phyloP scores from a whole-genome alignment of 495 filamentous ascomycete species.

The Penicillium argentinense region DNA sequence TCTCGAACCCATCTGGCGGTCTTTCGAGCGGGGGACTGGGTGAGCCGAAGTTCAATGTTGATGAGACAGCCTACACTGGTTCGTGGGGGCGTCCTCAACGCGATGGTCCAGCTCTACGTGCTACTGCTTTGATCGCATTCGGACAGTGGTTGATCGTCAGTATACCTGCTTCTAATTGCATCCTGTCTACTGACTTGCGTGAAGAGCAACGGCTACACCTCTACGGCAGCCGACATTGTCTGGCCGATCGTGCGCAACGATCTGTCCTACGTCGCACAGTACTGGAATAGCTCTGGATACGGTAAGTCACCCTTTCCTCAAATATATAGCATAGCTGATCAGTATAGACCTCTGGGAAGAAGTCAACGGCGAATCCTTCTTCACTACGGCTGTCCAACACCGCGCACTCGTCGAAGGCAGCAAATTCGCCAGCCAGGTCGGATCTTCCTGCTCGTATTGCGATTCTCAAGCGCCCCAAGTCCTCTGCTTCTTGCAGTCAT shows the following conservation, averaged over 20 bases:
- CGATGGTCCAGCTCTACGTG: conserved; percentile 69
- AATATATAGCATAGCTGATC: not conserved
- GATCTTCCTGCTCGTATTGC: conserved; percentile 50
- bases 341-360: conserved; percentile 68
- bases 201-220: conserved; percentile 28
- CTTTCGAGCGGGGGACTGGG: conserved; percentile 48
- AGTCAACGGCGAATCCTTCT: conserved; percentile 62
- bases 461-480: conserved; percentile 56
- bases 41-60: conserved; percentile 53
- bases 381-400: conserved; percentile 47
- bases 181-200: conserved; percentile 6
- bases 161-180: no score
- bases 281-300: conserved; percentile 69
- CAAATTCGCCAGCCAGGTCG: conserved; percentile 47
- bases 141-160: conserved; percentile 38
- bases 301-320: conserved; percentile 14
- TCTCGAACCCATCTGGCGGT: conserved; percentile 60
- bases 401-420: conserved; percentile 60
- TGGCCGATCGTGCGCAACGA: conserved; percentile 69
- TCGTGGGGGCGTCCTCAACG: conserved; percentile 71
- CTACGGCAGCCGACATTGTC: conserved; percentile 34
- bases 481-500: conserved; percentile 60
- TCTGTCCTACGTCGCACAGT: conserved; percentile 66
- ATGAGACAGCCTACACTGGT: conserved; percentile 60
- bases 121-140: conserved; percentile 55